These are phyloP conservation scores for Boletales sp. DNA, from an alignment of 768 basidiomycete species.

Conservation along the genomic window DNA sequence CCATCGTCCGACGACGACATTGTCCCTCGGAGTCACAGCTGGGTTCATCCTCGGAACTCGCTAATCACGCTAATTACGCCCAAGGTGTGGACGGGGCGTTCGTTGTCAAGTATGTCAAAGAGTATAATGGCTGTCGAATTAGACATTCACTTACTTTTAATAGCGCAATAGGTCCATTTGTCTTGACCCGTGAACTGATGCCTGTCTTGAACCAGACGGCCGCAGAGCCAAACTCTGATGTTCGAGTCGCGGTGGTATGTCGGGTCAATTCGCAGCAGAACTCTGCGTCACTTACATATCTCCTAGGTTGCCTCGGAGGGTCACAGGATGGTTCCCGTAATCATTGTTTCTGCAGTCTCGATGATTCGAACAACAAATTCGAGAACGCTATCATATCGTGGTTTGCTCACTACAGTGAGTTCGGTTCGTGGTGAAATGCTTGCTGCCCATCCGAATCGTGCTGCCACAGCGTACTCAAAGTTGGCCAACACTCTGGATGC, in stretches of 20 bases:
- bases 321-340: slow-evolving; percentile 20
- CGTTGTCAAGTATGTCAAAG: slow-evolving; percentile 41
- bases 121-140: neutral
- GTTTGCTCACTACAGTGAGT: slow-evolving; percentile 33
- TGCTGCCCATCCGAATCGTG: neutral
- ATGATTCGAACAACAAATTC: slow-evolving; percentile 37
- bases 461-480: slow-evolving; percentile 43
- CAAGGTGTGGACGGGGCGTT: slow-evolving; percentile 38
- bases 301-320: slow-evolving; percentile 34
- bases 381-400: slow-evolving; percentile 13
- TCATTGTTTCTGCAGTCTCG: slow-evolving; percentile 28
- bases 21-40: neutral
- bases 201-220: slow-evolving; percentile 52
- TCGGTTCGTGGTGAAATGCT: too few species aligned
- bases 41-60: neutral
- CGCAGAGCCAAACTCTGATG: slow-evolving; percentile 45
- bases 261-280: neutral
- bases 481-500: slow-evolving; percentile 49
- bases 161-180: slow-evolving; percentile 52
- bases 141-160: neutral
- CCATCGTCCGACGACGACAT: too few species aligned
- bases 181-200: slow-evolving; percentile 51
- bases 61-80: neutral
- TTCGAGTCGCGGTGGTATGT: slow-evolving; percentile 56
- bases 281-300: neutral